phyloP scores from a whole-genome alignment of 2,329 filamentous ascomycete genomes.

The Penicillium nordicum region DNA sequence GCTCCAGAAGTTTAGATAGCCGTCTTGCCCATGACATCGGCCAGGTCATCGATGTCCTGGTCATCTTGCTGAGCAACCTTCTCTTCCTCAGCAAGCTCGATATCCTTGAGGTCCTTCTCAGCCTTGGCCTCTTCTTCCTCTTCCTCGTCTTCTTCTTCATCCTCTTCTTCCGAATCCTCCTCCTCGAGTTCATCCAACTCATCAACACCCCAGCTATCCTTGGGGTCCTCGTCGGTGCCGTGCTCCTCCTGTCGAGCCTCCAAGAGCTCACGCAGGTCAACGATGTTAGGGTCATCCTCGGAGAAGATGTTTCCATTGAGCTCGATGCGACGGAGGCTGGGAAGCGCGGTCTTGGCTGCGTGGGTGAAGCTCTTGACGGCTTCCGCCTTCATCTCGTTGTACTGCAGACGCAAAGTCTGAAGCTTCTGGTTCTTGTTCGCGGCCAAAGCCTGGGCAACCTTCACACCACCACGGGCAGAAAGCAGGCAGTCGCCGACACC shows the following conservation, averaged over 20 bases:
- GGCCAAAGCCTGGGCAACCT: slow-evolving; percentile 69
- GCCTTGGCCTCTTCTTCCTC: slow-evolving; percentile 57
- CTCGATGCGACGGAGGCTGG: slow-evolving; percentile 78
- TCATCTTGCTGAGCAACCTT: slow-evolving; percentile 70
- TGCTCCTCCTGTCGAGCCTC: slow-evolving; percentile 73
- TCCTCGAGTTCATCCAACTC: slow-evolving; percentile 83
- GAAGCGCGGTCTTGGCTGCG: slow-evolving; percentile 66
- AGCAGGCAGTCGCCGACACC: slow-evolving; percentile 87
- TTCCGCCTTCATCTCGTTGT: slow-evolving; percentile 83
- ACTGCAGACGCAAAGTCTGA: slow-evolving; percentile 79
- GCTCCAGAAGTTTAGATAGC: slow-evolving; percentile 25
- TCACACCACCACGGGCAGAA: slow-evolving; percentile 69
- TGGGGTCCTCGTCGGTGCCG: slow-evolving; percentile 59
- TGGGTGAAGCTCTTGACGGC: slow-evolving; percentile 69
- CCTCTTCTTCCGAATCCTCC: slow-evolving; percentile 64
- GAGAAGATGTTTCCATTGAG: slow-evolving; percentile 94
- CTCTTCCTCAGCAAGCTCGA: slow-evolving; percentile 54
- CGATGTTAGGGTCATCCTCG: slow-evolving; percentile 74
- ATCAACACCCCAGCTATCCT: slow-evolving; percentile 82
- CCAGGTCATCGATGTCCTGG: slow-evolving; percentile 77
- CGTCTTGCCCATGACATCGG: slow-evolving; percentile 72
- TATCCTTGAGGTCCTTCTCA: slow-evolving; percentile 67
- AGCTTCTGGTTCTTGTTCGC: slow-evolving; percentile 75
- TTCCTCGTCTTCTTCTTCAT: slow-evolving; percentile 67
- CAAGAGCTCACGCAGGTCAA: slow-evolving; percentile 66